Evolutionary conservation across 495 filamentous ascomycete species (phyloP), one percentile per base, ranked within the genome.

Genomic region (Penicillium pulvis): DNA sequence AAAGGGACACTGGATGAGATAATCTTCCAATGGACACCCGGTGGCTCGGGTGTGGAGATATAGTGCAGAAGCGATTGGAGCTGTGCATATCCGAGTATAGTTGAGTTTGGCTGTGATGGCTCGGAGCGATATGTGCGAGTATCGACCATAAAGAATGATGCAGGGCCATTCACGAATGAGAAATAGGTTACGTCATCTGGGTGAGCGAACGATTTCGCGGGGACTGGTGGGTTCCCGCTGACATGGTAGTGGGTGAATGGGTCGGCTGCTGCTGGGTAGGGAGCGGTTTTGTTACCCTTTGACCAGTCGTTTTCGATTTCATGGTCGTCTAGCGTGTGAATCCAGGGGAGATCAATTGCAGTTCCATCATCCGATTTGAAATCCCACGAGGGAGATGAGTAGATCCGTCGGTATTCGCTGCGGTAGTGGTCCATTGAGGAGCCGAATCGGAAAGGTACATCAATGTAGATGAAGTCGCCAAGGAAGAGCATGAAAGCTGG

Each of bases 381-480:
- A 2, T 81, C 76, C 93, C 93, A 97, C 63, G 93, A 92, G 0
- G 94, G 94, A 6, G 92, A 97, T 3, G 90, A 86, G 68, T 98
- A 98, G 31, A 97, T 84, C 62, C 93, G 90, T 24, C 93, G 87
- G 71, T 98, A 98, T 69, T 97, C 91, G 59, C 88, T 81, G 35
- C 94, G 87, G 73, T 97, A 97, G 66, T 87, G 85, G 46, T 90
- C 85, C 10, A 82, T 75, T 4, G 83, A 79, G 19, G 79, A 85
- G 12, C 91, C 92, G 62, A 91, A 88, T 36, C 87, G 85, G 30
- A 83, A 79, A 0, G 94, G 94, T 0, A 97, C 91, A 57, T 98
- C 94, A 59, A 95, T 87, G 69, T 98, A 98, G 69, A 98, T 96
- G 70, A 97, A 98, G 68, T 98, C 94, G n/a, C 93, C 94, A 0